A percentile compares a stretch with the other conserved stretches of the same genome.
These are phyloP conservation scores for Aspergillus brasiliensis DNA, from an alignment of 2,329 filamentous ascomycete genomes.

Conservation along the genomic window DNA sequence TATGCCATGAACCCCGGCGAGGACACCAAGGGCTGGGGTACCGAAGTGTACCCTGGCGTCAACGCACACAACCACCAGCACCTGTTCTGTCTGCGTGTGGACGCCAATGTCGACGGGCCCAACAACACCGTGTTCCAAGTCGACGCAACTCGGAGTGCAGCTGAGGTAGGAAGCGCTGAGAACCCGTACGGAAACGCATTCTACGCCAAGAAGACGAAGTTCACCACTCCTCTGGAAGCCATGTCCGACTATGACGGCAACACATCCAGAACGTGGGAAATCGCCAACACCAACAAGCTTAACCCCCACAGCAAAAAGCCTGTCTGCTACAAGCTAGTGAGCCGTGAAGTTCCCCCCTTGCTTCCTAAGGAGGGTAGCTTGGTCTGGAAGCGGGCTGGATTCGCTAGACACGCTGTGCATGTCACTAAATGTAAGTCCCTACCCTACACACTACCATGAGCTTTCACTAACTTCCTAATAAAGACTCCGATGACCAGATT, in stretches of 20 bases:
- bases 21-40: conserved; percentile 84
- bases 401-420: conserved; percentile 82
- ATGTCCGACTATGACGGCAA: conserved; percentile 79
- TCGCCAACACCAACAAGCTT: conserved; percentile 79
- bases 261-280: conserved; percentile 85
- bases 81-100: conserved; percentile 85
- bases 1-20: conserved; percentile 79
- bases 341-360: conserved; percentile 75
- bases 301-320: conserved; percentile 86
- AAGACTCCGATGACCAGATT: conserved; percentile 77
- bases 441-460: not conserved
- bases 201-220: conserved; percentile 79
- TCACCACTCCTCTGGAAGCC: conserved; percentile 68
- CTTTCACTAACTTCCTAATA: conserved; percentile 13
- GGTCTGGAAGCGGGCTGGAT: conserved; percentile 87
- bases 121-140: conserved; percentile 84
- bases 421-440: conserved; percentile 77
- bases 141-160: conserved; percentile 71
- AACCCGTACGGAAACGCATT: conserved; percentile 93
- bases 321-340: conserved; percentile 84
- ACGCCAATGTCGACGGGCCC: conserved; percentile 83
- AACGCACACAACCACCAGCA: conserved; percentile 97
- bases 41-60: conserved; percentile 85
- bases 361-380: conserved; percentile 79
- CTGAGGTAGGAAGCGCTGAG: conserved; percentile 74